Evolutionary conservation across 2,329 filamentous ascomycete species (phyloP), one percentile per base, ranked within the genome.

Genomic region (Didymosphaeria variabile): DNA sequence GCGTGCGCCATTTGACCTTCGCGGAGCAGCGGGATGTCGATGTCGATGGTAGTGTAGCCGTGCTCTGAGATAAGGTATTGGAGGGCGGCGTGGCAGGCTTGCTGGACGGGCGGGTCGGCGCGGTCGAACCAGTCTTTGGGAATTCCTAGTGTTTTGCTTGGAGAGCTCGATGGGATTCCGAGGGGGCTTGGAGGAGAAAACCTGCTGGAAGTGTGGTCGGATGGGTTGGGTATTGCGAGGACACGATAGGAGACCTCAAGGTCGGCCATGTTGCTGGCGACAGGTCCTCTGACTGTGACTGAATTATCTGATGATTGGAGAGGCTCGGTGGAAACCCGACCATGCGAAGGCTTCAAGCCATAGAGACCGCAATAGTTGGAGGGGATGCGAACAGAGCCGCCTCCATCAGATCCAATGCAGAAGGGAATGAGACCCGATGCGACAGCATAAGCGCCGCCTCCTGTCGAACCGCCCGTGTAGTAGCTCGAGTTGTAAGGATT

Each of bases 381-480:
- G 0, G 92, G 92, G 40, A 95, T 86, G 42, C 92, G 88, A 59
- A 92, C 86, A 62, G 88, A 91, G 61, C 91, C 91, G 40, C 91
- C 91, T 1, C 91, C 90, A 69, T 94, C 91, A 6, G 75, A 73
- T 40, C 91, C 92, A 29, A 94, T 82, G 1, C 87, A 86, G 63
- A 93, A 88, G n/a, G 92, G 91, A 2, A 94, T 84, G 26, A 95
- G 79, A 1, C 92, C 92, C 8, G 87, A 85, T 21, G 85, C 85
- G 29, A 94, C 83, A 13, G 88, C 86, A 56, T 92, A 94, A 0
- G 85, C 91, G 3, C 86, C 90, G 2, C 92, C 92, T 2, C 91
- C 91, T 0, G 92, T 93, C 0, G 91, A 94, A 31, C 92, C 92
- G 51, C 92, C 92, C 5, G 90, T 88, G 74, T 93, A 96, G 81